A percentile compares a stretch with the other conserved stretches of the same genome.
These are phyloP conservation scores for Lachnellula occidentalis DNA, from an alignment of 2,329 filamentous ascomycete genomes.

Conservation along the genomic window DNA sequence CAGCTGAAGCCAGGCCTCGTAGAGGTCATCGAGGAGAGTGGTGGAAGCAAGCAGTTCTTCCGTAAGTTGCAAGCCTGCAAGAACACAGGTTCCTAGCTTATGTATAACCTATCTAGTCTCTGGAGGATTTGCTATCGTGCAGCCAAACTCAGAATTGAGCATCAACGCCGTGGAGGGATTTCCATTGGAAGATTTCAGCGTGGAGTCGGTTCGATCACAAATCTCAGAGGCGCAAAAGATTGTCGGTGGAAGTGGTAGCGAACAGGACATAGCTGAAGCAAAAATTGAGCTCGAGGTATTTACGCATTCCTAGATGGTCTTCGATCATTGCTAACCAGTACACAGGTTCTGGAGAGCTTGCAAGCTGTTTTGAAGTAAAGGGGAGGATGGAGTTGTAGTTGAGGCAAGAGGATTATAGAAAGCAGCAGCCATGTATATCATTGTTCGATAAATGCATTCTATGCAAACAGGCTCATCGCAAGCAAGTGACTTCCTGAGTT, in stretches of 20 bases:
- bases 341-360: constrained; percentile 75
- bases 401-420: constrained; percentile 24
- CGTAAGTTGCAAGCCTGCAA: constrained; percentile 55
- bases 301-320: background rate
- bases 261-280: constrained; percentile 96
- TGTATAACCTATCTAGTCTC: constrained; percentile 59
- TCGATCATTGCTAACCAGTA: constrained; percentile 34
- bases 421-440: constrained; percentile 30
- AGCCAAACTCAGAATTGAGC: constrained; percentile 90
- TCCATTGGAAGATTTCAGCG: constrained; percentile 92
- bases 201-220: constrained; percentile 82
- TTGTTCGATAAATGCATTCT: constrained; percentile 26
- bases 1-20: constrained; percentile 96
- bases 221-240: constrained; percentile 96
- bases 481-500: background rate
- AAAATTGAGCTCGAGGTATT: constrained; percentile 98
- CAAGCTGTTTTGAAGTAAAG: constrained; percentile 74
- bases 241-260: constrained; percentile 81
- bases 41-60: constrained; percentile 94
- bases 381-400: constrained; percentile 4
- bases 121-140: constrained; percentile 93
- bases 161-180: constrained; percentile 98
- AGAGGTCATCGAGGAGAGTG: constrained; percentile 91
- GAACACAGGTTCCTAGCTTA: constrained; percentile 7
- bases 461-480: constrained; percentile 9